Percentiles rank a stretch among this genome's conserved stretches.
Evolutionary conservation across 2,329 filamentous ascomycete genomes (phyloP).

Genomic region (Verticillium longisporum): DNA sequence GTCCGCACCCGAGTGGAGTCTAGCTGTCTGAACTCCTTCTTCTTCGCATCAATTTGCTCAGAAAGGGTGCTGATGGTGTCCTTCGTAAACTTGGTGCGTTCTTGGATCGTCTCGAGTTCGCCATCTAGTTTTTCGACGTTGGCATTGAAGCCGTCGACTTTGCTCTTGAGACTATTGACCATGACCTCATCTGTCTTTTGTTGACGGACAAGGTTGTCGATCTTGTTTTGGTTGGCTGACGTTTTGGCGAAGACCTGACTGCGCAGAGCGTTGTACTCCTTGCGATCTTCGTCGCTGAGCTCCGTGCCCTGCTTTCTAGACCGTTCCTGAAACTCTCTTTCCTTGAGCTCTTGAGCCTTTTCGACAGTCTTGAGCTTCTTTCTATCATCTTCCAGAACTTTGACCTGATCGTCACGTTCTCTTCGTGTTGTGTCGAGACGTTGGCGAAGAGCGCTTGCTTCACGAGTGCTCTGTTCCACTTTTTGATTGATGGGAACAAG

Average conservation of each 20-base stretch:
- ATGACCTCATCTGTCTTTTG: slow-evolving; percentile 88
- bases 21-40: slow-evolving; percentile 81
- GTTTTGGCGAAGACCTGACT: slow-evolving; percentile 80
- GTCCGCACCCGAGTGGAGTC: slow-evolving; percentile 78
- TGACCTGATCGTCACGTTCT: slow-evolving; percentile 67
- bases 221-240: slow-evolving; percentile 71
- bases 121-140: slow-evolving; percentile 66
- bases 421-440: slow-evolving; percentile 66
- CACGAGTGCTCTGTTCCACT: slow-evolving; percentile 68
- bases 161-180: slow-evolving; percentile 81
- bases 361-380: slow-evolving; percentile 80
- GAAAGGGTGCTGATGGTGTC: slow-evolving; percentile 59
- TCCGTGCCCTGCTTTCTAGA: slow-evolving; percentile 83
- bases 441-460: slow-evolving; percentile 60
- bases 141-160: slow-evolving; percentile 72
- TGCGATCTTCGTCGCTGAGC: slow-evolving; percentile 77
- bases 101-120: slow-evolving; percentile 62
- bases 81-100: slow-evolving; percentile 60
- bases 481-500: slow-evolving; percentile 91
- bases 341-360: slow-evolving; percentile 83
- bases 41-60: slow-evolving; percentile 77
- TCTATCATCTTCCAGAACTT: slow-evolving; percentile 64
- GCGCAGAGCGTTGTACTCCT: slow-evolving; percentile 80
- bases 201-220: slow-evolving; percentile 82
- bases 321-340: slow-evolving; percentile 77